These are phyloP conservation scores for Hymenoscyphus salicellus DNA, from an alignment of 2,329 filamentous ascomycete genomes.

Conservation along the genomic window DNA sequence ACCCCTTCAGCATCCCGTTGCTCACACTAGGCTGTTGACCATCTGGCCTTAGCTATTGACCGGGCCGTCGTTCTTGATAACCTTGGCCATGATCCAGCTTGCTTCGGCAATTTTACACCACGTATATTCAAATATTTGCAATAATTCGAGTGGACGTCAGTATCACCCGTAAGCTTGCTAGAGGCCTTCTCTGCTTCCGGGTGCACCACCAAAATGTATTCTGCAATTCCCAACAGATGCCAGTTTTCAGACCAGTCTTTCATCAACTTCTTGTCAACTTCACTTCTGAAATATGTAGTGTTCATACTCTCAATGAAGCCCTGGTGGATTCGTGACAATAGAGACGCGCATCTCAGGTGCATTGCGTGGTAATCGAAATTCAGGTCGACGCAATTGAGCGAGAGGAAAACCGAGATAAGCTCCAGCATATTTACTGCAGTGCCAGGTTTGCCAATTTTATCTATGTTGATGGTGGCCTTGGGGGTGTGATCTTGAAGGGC, in stretches of 20 bases:
- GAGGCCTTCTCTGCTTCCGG: background rate
- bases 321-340: background rate
- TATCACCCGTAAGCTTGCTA: background rate
- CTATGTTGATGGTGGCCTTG: background rate
- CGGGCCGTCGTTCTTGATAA: slow-evolving; percentile 2
- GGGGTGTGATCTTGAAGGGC: background rate
- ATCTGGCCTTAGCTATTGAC: background rate
- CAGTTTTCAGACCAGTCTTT: background rate
- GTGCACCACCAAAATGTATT: background rate
- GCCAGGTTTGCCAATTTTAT: background rate
- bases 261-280: background rate
- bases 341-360: background rate
- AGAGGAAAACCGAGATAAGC: background rate
- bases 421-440: background rate
- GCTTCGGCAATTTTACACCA: background rate
- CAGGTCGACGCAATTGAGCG: background rate
- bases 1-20: background rate
- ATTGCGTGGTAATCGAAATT: background rate
- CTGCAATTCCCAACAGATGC: background rate
- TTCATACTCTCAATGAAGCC: background rate
- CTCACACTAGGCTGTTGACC: background rate
- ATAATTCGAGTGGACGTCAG: background rate
- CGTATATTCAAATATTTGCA: background rate
- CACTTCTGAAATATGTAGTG: background rate
- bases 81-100: background rate